phyloP scores from a whole-genome alignment of 2,329 filamentous ascomycete genomes.

The Ceratocystis eucalypticola region DNA sequence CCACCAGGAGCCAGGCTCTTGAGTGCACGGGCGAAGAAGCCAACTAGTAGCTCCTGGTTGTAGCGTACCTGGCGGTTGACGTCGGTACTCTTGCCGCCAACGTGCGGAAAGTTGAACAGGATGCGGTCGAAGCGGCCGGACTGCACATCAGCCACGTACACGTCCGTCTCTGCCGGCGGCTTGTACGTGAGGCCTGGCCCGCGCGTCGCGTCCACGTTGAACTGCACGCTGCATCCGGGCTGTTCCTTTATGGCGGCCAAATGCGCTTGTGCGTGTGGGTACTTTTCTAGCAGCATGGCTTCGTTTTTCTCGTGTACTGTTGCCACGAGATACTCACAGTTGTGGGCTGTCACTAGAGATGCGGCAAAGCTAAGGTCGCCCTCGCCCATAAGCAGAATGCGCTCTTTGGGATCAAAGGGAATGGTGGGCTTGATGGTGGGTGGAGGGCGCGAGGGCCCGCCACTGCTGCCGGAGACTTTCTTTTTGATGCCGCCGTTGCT shows the following conservation, averaged over 20 bases:
- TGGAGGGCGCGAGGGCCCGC: constrained; percentile 12
- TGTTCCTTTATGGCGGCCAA: constrained; percentile 35
- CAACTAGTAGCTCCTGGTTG: constrained; percentile 68
- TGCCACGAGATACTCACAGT: constrained; percentile 52
- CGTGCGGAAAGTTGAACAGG: constrained; percentile 94
- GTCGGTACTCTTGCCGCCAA: constrained; percentile 81
- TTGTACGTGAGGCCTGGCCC: constrained; percentile 36
- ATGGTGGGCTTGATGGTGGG: constrained; percentile 32
- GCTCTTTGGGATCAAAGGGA: constrained; percentile 52
- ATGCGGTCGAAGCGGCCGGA: constrained; percentile 56
- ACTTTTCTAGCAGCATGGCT: constrained; percentile 53
- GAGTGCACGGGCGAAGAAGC: constrained; percentile 48
- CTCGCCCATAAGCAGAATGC: constrained; percentile 65
- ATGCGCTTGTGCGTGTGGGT: constrained; percentile 53
- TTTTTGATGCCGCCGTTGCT: constrained; percentile 19
- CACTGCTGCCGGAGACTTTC: constrained; percentile 20
- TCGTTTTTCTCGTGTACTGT: constrained; percentile 51
- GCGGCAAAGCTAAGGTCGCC: constrained; percentile 68
- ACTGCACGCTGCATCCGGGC: constrained; percentile 35
- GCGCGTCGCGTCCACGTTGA: constrained; percentile 53
- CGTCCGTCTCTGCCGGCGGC: constrained; percentile 24
- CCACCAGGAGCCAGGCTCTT: constrained; percentile 36
- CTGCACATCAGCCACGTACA: constrained; percentile 6
- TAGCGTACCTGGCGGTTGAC: constrained; percentile 86
- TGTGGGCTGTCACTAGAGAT: constrained; percentile 51